phyloP scores from a whole-genome alignment of 2,329 filamentous ascomycete genomes.

The Aspergillus tubingensis region DNA sequence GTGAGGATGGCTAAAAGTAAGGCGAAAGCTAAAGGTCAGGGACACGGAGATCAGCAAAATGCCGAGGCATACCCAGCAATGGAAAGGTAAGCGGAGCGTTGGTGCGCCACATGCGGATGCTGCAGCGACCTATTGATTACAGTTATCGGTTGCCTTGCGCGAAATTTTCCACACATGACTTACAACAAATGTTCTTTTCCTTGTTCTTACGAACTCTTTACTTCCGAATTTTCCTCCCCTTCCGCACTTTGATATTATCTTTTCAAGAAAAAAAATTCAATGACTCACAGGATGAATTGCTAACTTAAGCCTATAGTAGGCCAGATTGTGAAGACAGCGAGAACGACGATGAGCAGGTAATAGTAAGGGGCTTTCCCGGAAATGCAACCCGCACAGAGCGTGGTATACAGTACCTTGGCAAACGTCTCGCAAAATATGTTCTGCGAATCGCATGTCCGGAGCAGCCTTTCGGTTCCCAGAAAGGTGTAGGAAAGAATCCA shows the following conservation, averaged over 20 bases:
- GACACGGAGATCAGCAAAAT: not conserved
- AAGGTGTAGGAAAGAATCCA: slow-evolving; percentile 52
- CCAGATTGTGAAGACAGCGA: slow-evolving; percentile 29
- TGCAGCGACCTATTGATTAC: not conserved
- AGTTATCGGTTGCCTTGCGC: no score
- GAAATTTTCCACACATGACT: no score
- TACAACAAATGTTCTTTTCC: no score
- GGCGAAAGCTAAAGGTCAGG: slow-evolving; percentile 50
- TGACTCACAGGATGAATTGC: not conserved
- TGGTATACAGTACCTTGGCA: slow-evolving; percentile 95
- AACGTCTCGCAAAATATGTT: slow-evolving; percentile 88
- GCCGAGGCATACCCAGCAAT: not conserved
- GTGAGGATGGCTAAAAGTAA: slow-evolving; percentile 64
- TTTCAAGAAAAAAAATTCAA: not conserved
- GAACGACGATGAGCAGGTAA: slow-evolving; percentile 67
- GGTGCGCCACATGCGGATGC: not conserved
- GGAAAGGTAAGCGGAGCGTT: slow-evolving; percentile 11
- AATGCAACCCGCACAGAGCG: slow-evolving; percentile 90
- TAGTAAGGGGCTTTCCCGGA: slow-evolving; percentile 85
- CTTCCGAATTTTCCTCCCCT: not conserved
- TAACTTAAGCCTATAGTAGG: not conserved
- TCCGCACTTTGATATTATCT: not conserved
- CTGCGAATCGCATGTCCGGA: slow-evolving; percentile 90
- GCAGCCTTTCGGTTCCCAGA: slow-evolving; percentile 77
- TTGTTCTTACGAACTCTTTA: no score